Base-by-base conservation (phyloP, 768 basidiomycete genomes). In the Megacollybia marginata region DNA sequence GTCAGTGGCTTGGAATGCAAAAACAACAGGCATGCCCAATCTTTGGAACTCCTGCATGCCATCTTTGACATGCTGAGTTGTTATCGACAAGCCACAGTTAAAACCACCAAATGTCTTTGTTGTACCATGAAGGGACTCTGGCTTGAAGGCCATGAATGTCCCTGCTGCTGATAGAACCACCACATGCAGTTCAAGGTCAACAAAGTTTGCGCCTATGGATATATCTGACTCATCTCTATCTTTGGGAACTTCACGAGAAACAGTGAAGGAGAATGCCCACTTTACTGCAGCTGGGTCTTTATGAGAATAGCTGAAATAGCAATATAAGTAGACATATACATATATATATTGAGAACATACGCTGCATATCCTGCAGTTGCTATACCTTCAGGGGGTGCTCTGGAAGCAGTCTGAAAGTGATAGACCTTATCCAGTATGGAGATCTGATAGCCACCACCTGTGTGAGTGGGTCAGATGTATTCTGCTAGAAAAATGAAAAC, bases 311-410 rank as follows among this genome's bases (percentile, higher is more conserved):
- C 23, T 28, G 6, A 28, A 28, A 6, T 28, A 6, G 6, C 23
- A 28, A 28, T 28, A 28, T 28, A 6, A 28, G 23, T 28, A 3
- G 23, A 28, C 2, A 28, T 28, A 3, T 2, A 6, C 23, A 28
- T 28, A 28, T 6, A 28, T 28, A 6, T 28, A 28, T 6, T 6
- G 23, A 28, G 7, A 16, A 32, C 40, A 28, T 28, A 50, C 49
- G 49, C 49, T 31, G 7, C n/a, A 28, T 50, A 50, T 9, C 49
- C 49, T 36, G 15, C 45, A 18, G 49, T 46, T 2, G 34, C 34
- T 4, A 46, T 46, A 13, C 31, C 33, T 36, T 50, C 44, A 32
- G 45, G 45, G 1, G 49, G 49, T 31, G 49, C 49, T 19, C 49
- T 28, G 16, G 28, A 18, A 16, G 45, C 23, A 2, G 43, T 46